Evolutionary conservation across 1,139 yeast species (phyloP).

Genomic region (Pneumocystis wakefieldiae): DNA sequence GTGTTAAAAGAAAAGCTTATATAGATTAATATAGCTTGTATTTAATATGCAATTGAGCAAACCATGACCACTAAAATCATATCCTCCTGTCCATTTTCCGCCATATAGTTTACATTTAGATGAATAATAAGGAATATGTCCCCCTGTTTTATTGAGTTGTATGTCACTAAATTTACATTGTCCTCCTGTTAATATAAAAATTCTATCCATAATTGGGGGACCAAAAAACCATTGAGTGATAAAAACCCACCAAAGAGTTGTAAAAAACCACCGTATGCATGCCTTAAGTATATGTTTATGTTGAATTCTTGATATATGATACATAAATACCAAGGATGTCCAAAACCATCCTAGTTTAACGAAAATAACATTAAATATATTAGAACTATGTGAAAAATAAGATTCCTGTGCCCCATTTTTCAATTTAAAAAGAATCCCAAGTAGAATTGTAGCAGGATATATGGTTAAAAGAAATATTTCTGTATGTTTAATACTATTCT

Average conservation of each 20-base stretch:
- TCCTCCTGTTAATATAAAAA: slow-evolving; percentile 75
- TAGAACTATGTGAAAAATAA: slow-evolving; percentile 45
- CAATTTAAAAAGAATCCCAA: neutral
- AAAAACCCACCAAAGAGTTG: slow-evolving; percentile 68
- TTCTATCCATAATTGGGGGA: slow-evolving; percentile 72
- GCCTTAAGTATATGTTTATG: slow-evolving; percentile 13
- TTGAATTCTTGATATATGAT: slow-evolving; percentile 14
- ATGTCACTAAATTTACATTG: slow-evolving; percentile 32
- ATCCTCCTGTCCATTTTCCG: slow-evolving; percentile 84
- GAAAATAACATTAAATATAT: slow-evolving; percentile 53
- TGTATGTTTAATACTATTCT: neutral
- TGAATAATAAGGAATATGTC: neutral
- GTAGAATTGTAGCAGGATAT: neutral
- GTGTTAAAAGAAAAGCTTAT: slow-evolving; percentile 39
- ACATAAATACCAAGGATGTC: slow-evolving; percentile 44
- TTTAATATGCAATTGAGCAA: slow-evolving; percentile 19
- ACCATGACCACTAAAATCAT: slow-evolving; percentile 92
- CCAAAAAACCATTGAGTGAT: slow-evolving; percentile 86
- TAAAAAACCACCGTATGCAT: slow-evolving; percentile 29
- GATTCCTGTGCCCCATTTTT: neutral
- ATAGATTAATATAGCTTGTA: neutral
- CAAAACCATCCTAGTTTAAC: slow-evolving; percentile 91
- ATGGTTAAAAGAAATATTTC: slow-evolving; percentile 13
- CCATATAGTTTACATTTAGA: slow-evolving; percentile 35
- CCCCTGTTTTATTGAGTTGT: slow-evolving; percentile 3